These are phyloP conservation scores for Rubia balearica DNA, from an alignment of 305 asterid genomes.

Conservation along the genomic window DNA sequence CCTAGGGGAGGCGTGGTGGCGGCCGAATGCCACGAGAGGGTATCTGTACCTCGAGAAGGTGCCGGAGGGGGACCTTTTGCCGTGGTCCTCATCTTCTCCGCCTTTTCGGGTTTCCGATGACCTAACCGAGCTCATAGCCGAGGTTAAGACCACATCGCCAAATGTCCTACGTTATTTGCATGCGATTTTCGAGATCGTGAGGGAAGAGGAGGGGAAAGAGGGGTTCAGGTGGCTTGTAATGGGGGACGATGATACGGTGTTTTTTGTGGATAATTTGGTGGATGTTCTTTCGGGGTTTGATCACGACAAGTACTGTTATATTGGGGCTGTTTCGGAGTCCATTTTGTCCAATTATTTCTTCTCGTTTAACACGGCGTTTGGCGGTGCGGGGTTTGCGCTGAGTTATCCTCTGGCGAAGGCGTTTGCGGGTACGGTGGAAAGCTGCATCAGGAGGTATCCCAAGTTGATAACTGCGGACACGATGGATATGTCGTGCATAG, in stretches of 20 bases:
- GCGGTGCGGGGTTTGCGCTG: slow-evolving; percentile 30
- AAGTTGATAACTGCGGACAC: slow-evolving; percentile 26
- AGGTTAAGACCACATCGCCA: neutral
- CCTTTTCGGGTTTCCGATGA: slow-evolving; percentile 53
- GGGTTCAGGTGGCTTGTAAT: slow-evolving; percentile 43
- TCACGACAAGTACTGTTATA: slow-evolving; percentile 26
- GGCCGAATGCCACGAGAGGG: slow-evolving; percentile 52
- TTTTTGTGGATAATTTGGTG: slow-evolving; percentile 33
- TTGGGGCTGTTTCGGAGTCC: slow-evolving; percentile 28
- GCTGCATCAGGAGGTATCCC: slow-evolving; percentile 23
- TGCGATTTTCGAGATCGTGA: slow-evolving; percentile 35
- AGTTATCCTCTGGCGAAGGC: slow-evolving; percentile 32
- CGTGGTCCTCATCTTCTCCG: slow-evolving; percentile 62
- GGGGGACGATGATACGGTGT: slow-evolving; percentile 56
- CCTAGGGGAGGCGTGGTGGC: slow-evolving; percentile 75
- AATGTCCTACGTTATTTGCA: slow-evolving; percentile 4
- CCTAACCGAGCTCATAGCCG: slow-evolving; percentile 18
- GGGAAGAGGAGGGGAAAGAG: slow-evolving; percentile 17
- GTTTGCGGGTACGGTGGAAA: slow-evolving; percentile 18
- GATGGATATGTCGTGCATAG: slow-evolving; percentile 28
- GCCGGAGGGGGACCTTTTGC: slow-evolving; percentile 49
- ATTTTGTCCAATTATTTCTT: slow-evolving; percentile 22
- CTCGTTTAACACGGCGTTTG: slow-evolving; percentile 28
- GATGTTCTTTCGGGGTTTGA: slow-evolving; percentile 26
- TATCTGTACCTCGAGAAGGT: slow-evolving; percentile 40